Conservation (phyloP, 2,329 filamentous ascomycete species). For the Chaetoscypha palmicola region DNA sequence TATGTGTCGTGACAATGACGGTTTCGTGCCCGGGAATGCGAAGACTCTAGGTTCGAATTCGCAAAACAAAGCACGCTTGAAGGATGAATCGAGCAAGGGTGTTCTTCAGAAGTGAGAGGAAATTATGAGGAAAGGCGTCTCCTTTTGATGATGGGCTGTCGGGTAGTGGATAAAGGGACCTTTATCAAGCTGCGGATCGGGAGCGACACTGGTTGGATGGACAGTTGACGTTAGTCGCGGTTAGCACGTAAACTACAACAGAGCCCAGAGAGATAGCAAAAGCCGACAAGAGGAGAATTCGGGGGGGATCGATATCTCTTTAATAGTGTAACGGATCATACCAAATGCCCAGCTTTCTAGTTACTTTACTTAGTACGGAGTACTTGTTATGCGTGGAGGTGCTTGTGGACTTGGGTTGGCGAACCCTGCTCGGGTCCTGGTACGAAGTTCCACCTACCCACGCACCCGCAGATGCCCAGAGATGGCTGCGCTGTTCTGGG, state of each 20-base stretch:
- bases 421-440: not conserved
- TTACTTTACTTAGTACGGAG: too few relatives aligned
- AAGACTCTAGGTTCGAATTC: too few relatives aligned
- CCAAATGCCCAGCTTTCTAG: not conserved
- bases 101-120: not conserved
- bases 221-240: not conserved
- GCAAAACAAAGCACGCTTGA: too few relatives aligned
- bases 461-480: constrained; percentile 4
- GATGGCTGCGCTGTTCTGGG: not conserved
- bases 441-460: constrained; percentile 3
- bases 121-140: not conserved
- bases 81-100: not conserved
- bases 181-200: not conserved
- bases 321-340: constrained; percentile 7
- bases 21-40: not conserved
- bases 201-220: not conserved
- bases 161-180: constrained; percentile 1
- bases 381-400: constrained; percentile 1
- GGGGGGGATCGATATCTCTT: constrained; percentile 12
- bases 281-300: constrained; percentile 6
- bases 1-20: constrained; percentile 1
- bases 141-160: not conserved
- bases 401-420: not conserved
- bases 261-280: constrained; percentile 1
- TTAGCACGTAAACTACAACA: constrained; percentile 6